These are phyloP conservation scores for Ogataea glucozyma DNA, from an alignment of 805 yeast species.

Conservation along the genomic window DNA sequence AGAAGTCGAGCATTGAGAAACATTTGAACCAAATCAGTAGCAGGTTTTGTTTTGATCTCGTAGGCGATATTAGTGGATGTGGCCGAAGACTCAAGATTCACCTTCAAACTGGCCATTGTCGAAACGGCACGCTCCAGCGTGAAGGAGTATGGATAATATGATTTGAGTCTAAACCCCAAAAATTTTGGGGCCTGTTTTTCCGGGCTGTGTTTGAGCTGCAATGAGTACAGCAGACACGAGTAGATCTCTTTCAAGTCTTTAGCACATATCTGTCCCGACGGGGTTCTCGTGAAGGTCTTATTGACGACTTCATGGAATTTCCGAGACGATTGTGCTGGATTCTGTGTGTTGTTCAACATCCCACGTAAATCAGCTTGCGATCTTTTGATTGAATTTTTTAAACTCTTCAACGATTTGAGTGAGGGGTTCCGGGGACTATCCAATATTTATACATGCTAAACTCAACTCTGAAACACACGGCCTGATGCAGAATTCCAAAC, in stretches of 20 bases:
- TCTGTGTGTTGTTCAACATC: conserved; percentile 5
- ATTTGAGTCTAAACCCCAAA: conserved; percentile 22
- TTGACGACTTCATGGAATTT: conserved; percentile 19
- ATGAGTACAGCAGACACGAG: conserved; percentile 46
- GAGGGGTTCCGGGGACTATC: background rate
- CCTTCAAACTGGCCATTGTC: conserved; percentile 48
- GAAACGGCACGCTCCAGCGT: conserved; percentile 50
- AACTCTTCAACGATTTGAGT: too few species aligned
- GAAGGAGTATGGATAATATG: conserved; percentile 53
- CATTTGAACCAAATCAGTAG: conserved; percentile 44
- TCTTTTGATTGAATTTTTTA: too few species aligned
- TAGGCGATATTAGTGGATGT: conserved; percentile 59
- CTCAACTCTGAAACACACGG: background rate
- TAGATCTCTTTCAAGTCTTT: conserved; percentile 63
- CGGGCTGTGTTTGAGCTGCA: conserved; percentile 40
- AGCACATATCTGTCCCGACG: conserved; percentile 52
- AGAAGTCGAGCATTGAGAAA: conserved; percentile 64
- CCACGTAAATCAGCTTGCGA: too few species aligned
- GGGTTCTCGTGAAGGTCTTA: conserved; percentile 40
- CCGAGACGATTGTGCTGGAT: conserved; percentile 1
- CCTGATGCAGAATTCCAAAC: background rate
- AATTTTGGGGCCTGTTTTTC: conserved; percentile 13
- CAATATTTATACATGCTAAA: background rate
- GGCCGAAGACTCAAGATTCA: conserved; percentile 48
- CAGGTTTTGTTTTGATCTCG: conserved; percentile 50